phyloP scores from a whole-genome alignment of 1,284 basidiomycete genomes.

The Ceratobasidium sp. region DNA sequence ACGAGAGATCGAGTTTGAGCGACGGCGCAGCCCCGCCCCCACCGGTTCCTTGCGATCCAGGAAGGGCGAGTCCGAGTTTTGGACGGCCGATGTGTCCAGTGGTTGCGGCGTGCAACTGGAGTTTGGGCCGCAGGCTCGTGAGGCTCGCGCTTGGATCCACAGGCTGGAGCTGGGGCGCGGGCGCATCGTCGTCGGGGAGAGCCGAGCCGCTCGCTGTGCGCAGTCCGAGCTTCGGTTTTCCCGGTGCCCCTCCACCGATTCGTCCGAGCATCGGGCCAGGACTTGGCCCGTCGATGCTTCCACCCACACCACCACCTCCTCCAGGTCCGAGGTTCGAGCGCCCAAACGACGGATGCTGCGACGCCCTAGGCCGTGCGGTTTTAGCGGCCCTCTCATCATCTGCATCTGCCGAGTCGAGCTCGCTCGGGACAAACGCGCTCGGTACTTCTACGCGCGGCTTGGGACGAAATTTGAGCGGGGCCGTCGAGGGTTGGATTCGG shows the following conservation, averaged over 20 bases:
- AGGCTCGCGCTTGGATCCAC: slow-evolving; percentile 13
- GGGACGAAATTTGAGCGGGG: slow-evolving; percentile 22
- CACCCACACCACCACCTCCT: not conserved
- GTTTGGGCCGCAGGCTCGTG: slow-evolving; percentile 3
- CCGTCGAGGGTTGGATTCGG: not conserved
- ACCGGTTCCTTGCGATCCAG: not conserved
- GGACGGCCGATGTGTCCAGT: not conserved
- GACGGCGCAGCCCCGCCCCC: not conserved
- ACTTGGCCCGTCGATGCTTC: not conserved
- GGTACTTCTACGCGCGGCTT: slow-evolving; percentile 37
- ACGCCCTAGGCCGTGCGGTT: not conserved
- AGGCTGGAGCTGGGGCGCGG: slow-evolving; percentile 16
- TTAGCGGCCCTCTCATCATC: slow-evolving; percentile 17
- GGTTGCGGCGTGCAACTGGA: not conserved
- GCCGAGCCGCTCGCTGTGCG: slow-evolving; percentile 29
- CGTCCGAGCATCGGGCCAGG: slow-evolving; percentile 19
- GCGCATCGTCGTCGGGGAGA: slow-evolving; percentile 36
- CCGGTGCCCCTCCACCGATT: not conserved
- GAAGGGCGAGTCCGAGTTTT: slow-evolving; percentile 28
- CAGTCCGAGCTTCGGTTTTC: slow-evolving; percentile 15
- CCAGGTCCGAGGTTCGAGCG: slow-evolving; percentile 12
- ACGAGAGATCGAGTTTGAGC: slow-evolving; percentile 31
- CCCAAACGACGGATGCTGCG: not conserved
- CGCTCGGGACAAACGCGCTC: not conserved
- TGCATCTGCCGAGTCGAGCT: slow-evolving; percentile 34